Conservation (phyloP, 768 basidiomycete species). For the Podaxis sp. region DNA sequence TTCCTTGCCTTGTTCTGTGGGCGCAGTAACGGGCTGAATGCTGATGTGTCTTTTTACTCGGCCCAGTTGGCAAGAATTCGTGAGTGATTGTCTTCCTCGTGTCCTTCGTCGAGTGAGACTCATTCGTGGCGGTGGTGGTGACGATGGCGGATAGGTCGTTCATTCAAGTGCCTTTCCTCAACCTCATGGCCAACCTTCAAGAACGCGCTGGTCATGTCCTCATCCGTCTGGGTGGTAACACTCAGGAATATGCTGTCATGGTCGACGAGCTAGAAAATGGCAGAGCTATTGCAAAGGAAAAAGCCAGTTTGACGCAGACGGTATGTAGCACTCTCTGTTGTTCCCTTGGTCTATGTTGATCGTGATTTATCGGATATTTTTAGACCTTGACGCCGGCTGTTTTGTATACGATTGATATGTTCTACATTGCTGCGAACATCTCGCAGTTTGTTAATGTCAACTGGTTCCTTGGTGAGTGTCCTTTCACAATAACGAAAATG, state of each 20-base stretch:
- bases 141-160: constrained; percentile 35
- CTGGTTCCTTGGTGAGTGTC: constrained; percentile 56
- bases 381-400: constrained; percentile 68
- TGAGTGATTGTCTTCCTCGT: constrained; percentile 23
- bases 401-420: constrained; percentile 60
- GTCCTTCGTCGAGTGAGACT: not conserved
- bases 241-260: constrained; percentile 64
- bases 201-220: constrained; percentile 61
- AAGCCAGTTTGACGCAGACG: constrained; percentile 23
- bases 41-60: not conserved
- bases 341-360: not conserved
- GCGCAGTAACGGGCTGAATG: not conserved
- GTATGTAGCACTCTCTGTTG: constrained; percentile 15
- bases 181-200: constrained; percentile 68
- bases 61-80: constrained; percentile 54
- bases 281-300: constrained; percentile 28
- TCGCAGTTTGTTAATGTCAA: constrained; percentile 57
- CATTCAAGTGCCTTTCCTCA: constrained; percentile 64
- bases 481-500: not conserved
- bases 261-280: constrained; percentile 48
- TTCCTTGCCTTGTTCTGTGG: not conserved
- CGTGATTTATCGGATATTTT: not conserved
- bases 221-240: constrained; percentile 77
- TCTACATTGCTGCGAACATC: constrained; percentile 64
- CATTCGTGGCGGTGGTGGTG: too few species aligned